Conservation (phyloP, 306 rosid genomes). For the Quercus aquifolioides region DNA sequence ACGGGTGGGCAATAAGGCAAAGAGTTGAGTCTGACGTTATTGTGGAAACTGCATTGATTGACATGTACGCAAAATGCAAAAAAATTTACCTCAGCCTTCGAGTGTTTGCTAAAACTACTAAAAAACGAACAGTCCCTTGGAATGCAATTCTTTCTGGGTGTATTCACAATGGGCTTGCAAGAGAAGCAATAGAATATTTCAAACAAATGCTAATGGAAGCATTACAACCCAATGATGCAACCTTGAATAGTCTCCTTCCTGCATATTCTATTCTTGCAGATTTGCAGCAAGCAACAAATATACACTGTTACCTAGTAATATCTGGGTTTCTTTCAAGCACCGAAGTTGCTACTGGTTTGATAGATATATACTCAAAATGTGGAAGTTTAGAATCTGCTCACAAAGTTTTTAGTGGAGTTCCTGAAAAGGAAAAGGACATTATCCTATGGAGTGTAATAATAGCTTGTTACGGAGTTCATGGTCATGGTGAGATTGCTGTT, state of each 20-base stretch:
- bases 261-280: slow-evolving; percentile 73
- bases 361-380: slow-evolving; percentile 71
- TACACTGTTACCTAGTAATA: slow-evolving; percentile 60
- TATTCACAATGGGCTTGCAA: slow-evolving; percentile 55
- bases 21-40: slow-evolving; percentile 57
- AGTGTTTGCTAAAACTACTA: slow-evolving; percentile 57
- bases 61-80: slow-evolving; percentile 65
- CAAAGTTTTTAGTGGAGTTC: slow-evolving; percentile 51
- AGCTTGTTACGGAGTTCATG: slow-evolving; percentile 77
- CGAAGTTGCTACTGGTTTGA: slow-evolving; percentile 67
- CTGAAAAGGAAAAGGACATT: slow-evolving; percentile 51
- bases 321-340: slow-evolving; percentile 59
- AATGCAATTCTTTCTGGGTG: slow-evolving; percentile 69
- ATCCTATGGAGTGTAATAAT: slow-evolving; percentile 73
- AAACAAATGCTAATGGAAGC: slow-evolving; percentile 60
- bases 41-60: slow-evolving; percentile 82
- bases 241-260: slow-evolving; percentile 72
- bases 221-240: slow-evolving; percentile 54
- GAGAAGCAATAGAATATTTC: slow-evolving; percentile 64
- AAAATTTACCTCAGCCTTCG: slow-evolving; percentile 39
- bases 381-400: slow-evolving; percentile 66
- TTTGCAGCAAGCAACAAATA: slow-evolving; percentile 61
- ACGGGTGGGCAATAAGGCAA: slow-evolving; percentile 73
- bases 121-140: slow-evolving; percentile 70
- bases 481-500: slow-evolving; percentile 63